Conservation (phyloP, 139 green algal genomes). For the Prasinococcaceae sp. region DNA sequence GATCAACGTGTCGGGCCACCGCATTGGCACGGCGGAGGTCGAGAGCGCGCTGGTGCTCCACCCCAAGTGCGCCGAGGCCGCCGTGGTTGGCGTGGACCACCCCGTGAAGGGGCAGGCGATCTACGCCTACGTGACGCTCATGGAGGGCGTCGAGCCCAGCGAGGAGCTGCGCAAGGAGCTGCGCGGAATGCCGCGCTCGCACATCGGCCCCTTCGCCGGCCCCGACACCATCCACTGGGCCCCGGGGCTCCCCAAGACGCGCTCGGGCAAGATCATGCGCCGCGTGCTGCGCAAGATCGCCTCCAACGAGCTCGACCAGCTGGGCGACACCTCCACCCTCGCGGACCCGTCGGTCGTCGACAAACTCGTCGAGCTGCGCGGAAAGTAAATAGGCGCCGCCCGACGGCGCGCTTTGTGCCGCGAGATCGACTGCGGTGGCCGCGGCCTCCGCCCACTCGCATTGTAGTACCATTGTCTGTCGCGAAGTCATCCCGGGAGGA, state of each 20-base stretch:
- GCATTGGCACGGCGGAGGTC: conserved; percentile 35
- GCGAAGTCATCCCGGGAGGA: no score
- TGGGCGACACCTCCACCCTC: conserved; percentile 39
- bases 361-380: conserved; percentile 45
- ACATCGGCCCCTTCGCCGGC: conserved; percentile 66
- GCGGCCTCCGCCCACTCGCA: no score
- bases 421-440: no score
- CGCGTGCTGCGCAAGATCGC: conserved; percentile 69
- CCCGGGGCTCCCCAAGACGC: conserved; percentile 26
- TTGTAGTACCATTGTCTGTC: no score
- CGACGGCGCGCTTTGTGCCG: no score
- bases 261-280: conserved; percentile 82
- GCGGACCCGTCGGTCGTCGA: conserved; percentile 58
- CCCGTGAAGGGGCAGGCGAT: conserved; percentile 30
- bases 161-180: conserved; percentile 53
- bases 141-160: conserved; percentile 12
- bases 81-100: conserved; percentile 12
- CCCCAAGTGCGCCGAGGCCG: conserved; percentile 17
- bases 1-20: conserved; percentile 57
- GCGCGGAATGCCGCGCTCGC: conserved; percentile 36
- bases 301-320: conserved; percentile 21
- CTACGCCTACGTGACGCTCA: conserved; percentile 31
- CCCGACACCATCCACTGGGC: conserved; percentile 89
- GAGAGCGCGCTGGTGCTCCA: conserved; percentile 30
- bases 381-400: no score